Percentiles rank a stretch among this genome's conserved stretches.
phyloP scores from a whole-genome alignment of 805 yeast genomes.

The Wickerhamiella siamensis region DNA sequence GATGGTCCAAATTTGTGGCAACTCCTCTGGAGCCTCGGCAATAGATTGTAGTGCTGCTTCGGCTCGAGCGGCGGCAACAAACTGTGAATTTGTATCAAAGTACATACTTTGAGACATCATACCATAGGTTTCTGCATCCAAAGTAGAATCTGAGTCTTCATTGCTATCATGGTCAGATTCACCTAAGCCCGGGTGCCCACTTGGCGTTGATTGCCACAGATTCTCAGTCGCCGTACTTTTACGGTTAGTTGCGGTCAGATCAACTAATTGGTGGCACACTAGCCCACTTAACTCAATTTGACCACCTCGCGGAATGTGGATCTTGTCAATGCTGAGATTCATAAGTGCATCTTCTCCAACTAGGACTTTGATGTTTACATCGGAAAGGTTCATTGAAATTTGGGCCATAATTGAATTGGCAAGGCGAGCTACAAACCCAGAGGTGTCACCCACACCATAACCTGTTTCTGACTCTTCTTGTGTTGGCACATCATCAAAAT shows the following conservation, averaged over 20 bases:
- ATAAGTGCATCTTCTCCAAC: constrained; percentile 10
- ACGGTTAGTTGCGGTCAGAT: no score
- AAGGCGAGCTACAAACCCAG: constrained; percentile 20
- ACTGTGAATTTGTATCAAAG: constrained; percentile 8
- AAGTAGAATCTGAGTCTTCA: neutral
- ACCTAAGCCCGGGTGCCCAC: no score
- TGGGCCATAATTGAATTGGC: constrained; percentile 29
- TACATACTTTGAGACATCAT: constrained; percentile 7
- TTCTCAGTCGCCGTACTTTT: no score
- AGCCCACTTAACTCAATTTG: neutral
- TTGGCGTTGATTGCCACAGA: no score
- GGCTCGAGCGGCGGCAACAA: neutral
- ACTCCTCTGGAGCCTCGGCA: neutral
- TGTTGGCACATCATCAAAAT: neutral
- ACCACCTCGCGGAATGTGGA: neutral
- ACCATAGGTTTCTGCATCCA: neutral
- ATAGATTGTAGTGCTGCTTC: neutral
- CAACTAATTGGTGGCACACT: neutral
- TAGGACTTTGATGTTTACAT: constrained; percentile 11
- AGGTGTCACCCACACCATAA: constrained; percentile 22
- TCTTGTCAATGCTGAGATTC: neutral
- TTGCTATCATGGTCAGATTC: no score
- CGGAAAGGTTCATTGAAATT: constrained; percentile 15
- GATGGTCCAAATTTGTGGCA: neutral
- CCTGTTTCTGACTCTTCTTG: constrained; percentile 13